Percentiles rank a stretch among this genome's conserved stretches.
Evolutionary conservation across 305 asterid genomes (phyloP).

Genomic region (Ilex paraguariensis): DNA sequence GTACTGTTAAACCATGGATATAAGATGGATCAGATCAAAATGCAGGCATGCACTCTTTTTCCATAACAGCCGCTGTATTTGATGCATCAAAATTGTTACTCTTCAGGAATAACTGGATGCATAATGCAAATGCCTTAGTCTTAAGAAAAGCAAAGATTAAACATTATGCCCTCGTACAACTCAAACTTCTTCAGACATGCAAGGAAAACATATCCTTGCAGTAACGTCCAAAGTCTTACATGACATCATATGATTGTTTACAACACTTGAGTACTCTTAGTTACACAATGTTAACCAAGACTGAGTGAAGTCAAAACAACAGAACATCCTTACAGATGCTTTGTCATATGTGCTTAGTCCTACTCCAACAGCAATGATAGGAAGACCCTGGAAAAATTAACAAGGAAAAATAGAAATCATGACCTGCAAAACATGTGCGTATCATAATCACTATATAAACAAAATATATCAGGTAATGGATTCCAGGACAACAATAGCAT

Average conservation of each 20-base stretch:
- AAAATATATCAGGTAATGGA: not conserved
- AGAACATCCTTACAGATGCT: slow-evolving; percentile 65
- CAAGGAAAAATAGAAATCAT: slow-evolving; percentile 7
- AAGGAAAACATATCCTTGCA: not conserved
- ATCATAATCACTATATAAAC: not conserved
- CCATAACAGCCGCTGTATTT: not conserved
- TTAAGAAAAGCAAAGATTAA: too few relatives aligned
- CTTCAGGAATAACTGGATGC: not conserved
- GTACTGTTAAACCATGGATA: too few relatives aligned
- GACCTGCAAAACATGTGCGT: not conserved
- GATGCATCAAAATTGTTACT: not conserved
- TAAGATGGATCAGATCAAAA: too few relatives aligned
- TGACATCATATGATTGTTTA: not conserved
- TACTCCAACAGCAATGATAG: slow-evolving; percentile 77
- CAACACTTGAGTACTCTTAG: not conserved
- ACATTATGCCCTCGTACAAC: too few relatives aligned
- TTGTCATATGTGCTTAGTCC: slow-evolving; percentile 91
- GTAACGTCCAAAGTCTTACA: too few relatives aligned
- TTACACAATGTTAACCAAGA: not conserved
- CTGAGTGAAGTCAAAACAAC: not conserved
- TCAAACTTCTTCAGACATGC: not conserved
- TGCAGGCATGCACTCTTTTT: not conserved
- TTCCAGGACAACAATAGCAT: not conserved
- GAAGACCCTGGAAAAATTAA: slow-evolving; percentile 59
- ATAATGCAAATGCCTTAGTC: too few relatives aligned